These are phyloP conservation scores for Tolypocladium pustulatum DNA, from an alignment of 2,329 filamentous ascomycete genomes.

Conservation along the genomic window DNA sequence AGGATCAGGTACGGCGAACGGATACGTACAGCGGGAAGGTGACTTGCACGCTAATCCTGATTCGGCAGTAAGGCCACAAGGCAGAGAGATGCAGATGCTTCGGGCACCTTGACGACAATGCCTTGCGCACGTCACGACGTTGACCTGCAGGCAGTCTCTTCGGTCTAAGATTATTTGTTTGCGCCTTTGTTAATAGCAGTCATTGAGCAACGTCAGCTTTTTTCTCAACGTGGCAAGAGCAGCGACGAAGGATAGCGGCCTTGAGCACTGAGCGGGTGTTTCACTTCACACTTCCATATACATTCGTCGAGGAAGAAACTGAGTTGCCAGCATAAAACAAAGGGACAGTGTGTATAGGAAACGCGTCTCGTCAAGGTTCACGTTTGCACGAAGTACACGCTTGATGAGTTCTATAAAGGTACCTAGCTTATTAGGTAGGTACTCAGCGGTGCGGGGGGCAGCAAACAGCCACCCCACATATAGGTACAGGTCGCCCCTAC, in stretches of 20 bases:
- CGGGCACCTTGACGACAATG: neutral
- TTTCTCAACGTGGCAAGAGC: neutral
- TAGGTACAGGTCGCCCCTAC: neutral
- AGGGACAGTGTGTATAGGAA: neutral
- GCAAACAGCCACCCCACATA: neutral
- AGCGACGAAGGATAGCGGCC: neutral
- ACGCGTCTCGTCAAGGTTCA: neutral
- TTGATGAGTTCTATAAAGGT: too few species aligned
- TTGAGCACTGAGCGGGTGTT: neutral
- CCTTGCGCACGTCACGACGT: neutral
- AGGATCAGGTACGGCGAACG: conserved; percentile 1
- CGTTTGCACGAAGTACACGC: too few species aligned
- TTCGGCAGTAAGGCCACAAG: conserved; percentile 19
- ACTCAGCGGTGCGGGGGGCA: neutral
- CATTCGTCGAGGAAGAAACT: neutral
- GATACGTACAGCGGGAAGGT: conserved; percentile 12
- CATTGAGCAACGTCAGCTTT: neutral
- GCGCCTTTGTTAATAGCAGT: too few species aligned
- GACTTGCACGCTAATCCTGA: conserved; percentile 12
- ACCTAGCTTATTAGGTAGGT: too few species aligned
- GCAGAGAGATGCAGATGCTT: conserved; percentile 16
- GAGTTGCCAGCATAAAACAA: neutral
- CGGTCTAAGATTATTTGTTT: neutral
- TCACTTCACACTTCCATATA: neutral
- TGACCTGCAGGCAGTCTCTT: neutral